Evolutionary conservation across 2,329 filamentous ascomycete genomes (phyloP), one percentile per base, ranked within the genome.

Genomic region (Verticillium zaregamsianum): DNA sequence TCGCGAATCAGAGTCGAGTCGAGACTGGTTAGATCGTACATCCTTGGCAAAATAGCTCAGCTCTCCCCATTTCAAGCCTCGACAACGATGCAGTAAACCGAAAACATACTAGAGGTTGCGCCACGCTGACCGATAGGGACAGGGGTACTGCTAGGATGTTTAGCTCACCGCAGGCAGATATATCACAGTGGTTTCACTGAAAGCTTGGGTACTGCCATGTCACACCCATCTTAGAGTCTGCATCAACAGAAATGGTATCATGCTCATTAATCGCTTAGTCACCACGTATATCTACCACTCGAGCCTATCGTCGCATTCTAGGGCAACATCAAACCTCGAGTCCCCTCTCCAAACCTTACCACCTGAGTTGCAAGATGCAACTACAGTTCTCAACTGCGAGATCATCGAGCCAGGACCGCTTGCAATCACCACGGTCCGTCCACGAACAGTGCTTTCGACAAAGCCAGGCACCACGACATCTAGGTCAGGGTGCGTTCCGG

Each of bases 351-450:
- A 87, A 14, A 88, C 84, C 65, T 76, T 81, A 0, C 68, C 66
- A 0, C 78, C 81, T 8, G 78, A 77, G 70, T 87, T 88, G 58
- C 77, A 78, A 15, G 66, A 68, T 2, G 85, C 84, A 11, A 88
- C 83, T 3, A 79, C 79, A 5, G 64, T 72, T 33, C 86, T 75
- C 62, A 89, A 66, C 61, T 86, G 83, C 33, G 76, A 77, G 5
- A 87, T 80, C 83, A 89, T 86, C 2, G 79, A 76, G 1, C 79
- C 78, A 1, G 86, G 86, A 0, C 86, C 86, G 65, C 85, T 88
- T 0, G 81, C 85, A 68, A 86, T 80, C 0, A 89, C 83, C 0
- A 77, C 76, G 0, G 83, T 86, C 15, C 81, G 73, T 0, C 84
- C 85, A 0, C 72, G 67, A 0, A 78, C 72, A 0, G 81, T 82